phyloP scores from a whole-genome alignment of 2,329 filamentous ascomycete species.

The Talaromyces sp. region DNA sequence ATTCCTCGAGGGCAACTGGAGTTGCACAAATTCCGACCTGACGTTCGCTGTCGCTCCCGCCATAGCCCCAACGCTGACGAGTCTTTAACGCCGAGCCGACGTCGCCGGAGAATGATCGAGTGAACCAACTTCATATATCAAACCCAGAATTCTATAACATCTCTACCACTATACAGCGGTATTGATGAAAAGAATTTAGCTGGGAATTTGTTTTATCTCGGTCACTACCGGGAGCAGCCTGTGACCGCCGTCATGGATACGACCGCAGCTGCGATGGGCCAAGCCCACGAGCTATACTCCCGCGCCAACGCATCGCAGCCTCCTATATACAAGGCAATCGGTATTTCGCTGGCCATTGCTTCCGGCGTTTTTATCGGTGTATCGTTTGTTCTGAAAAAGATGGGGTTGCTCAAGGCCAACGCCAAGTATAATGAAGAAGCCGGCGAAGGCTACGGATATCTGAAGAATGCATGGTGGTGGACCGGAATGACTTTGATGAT shows the following conservation, averaged over 20 bases:
- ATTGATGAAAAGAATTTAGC: neutral
- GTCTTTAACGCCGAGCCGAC: neutral
- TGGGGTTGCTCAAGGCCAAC: slow-evolving; percentile 85
- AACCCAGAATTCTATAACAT: neutral
- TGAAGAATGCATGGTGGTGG: slow-evolving; percentile 97
- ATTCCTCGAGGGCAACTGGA: neutral
- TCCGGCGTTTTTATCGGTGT: slow-evolving; percentile 91
- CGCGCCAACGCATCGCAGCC: slow-evolving; percentile 43
- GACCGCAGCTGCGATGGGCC: slow-evolving; percentile 31
- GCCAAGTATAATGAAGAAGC: slow-evolving; percentile 94
- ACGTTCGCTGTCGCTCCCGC: neutral
- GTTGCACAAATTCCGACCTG: neutral
- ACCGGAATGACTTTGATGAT: slow-evolving; percentile 95
- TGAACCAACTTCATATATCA: neutral
- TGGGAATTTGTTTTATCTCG: neutral
- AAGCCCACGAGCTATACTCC: slow-evolving; percentile 40
- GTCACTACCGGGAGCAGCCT: slow-evolving; percentile 15
- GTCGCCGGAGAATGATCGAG: neutral
- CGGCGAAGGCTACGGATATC: slow-evolving; percentile 93
- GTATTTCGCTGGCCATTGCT: slow-evolving; percentile 76
- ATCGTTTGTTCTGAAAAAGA: slow-evolving; percentile 94
- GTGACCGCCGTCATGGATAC: slow-evolving; percentile 37
- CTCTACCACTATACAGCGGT: neutral
- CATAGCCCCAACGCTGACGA: neutral
- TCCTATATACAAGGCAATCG: slow-evolving; percentile 72